Base-by-base conservation (phyloP, 768 basidiomycete species). In the Cyclocybe cylindracea region DNA sequence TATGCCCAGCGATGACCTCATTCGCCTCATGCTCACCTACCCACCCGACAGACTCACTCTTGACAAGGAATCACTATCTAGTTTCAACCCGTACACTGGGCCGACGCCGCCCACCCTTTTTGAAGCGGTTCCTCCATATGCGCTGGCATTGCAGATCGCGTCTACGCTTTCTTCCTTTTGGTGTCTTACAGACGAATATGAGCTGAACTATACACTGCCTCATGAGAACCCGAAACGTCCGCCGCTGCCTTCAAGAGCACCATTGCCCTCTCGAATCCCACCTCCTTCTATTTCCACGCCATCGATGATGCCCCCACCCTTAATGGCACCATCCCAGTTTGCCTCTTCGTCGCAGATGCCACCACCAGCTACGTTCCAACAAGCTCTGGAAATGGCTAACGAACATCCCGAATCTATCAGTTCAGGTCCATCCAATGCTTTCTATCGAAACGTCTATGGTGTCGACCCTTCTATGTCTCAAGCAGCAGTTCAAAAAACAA, bases 111-210 rank as follows among this genome's bases (percentile, higher is more conserved):
- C 71, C 2, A 59, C 65, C 16, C 87, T 87, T 51, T 66, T 68
- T 4, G 75, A 79, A 1, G 82, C 86, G 6, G 76, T 80, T 6
- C 77, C 82, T 1, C 79, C 91, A 1, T 89, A 80, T 60, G 84
- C 85, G 1, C 68, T 88, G 11, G 90, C 89, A 4, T 69, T 91
- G 9, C 85, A 93, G 61, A 86, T 88, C 31, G 87, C 84, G 0
- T 77, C 85, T 0, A 74, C 76, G 36, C 58, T 92, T 4, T 80
- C 84, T 36, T 72, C 72, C 5, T 86, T 71, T 57, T 94, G 89
- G 87, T 77, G 80, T 34, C 76, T 87, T 1, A 86, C 87, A 4
- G 89, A 91, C 51, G 83, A 88, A 46, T 90, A 83, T 79, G 80
- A 83, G 24, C 82, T 81, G 55, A 79, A 77, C 50, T 79, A 81